These are phyloP conservation scores for Nitzschia sp. DNA, from an alignment of 108 stramenopile species.

Conservation along the genomic window DNA sequence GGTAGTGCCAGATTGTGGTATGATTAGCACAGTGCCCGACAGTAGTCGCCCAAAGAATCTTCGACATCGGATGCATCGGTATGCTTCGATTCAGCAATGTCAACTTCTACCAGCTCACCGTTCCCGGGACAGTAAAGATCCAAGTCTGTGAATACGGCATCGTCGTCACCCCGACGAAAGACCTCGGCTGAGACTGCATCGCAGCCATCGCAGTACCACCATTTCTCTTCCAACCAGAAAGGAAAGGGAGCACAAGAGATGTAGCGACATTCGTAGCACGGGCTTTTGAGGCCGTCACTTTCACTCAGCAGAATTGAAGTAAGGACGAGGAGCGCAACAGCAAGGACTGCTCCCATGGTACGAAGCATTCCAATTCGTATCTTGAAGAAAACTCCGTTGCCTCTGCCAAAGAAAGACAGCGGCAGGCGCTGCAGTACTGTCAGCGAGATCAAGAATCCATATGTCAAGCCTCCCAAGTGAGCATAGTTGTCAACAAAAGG, in stretches of 20 bases:
- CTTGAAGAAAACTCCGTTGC: slow-evolving; percentile 27
- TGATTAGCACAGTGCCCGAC: slow-evolving; percentile 53
- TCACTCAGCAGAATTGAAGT: slow-evolving; percentile 54
- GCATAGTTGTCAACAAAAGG: slow-evolving; percentile 88
- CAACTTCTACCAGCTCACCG: slow-evolving; percentile 55
- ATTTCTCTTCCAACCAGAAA: slow-evolving; percentile 68
- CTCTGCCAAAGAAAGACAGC: slow-evolving; percentile 61
- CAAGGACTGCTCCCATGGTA: slow-evolving; percentile 55
- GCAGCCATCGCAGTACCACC: slow-evolving; percentile 90
- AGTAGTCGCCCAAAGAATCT: slow-evolving; percentile 51
- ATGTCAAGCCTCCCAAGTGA: slow-evolving; percentile 72
- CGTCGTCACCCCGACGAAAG: slow-evolving; percentile 2
- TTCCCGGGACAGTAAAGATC: slow-evolving; percentile 50
- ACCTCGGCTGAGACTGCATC: slow-evolving; percentile 42
- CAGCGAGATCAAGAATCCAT: slow-evolving; percentile 72
- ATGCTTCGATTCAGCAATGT: slow-evolving; percentile 44
- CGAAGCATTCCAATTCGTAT: slow-evolving; percentile 41
- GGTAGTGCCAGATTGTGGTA: too few species aligned
- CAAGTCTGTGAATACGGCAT: slow-evolving; percentile 26
- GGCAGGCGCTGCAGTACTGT: slow-evolving; percentile 61
- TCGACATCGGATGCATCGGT: slow-evolving; percentile 55
- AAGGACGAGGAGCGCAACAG: slow-evolving; percentile 48
- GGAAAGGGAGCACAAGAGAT: slow-evolving; percentile 77
- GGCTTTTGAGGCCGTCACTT: slow-evolving; percentile 53
- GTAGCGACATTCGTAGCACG: slow-evolving; percentile 64